Evolutionary conservation across 139 green algal genomes (phyloP), one percentile per base, ranked within the genome.

Genomic region (Pleodorina starrii): DNA sequence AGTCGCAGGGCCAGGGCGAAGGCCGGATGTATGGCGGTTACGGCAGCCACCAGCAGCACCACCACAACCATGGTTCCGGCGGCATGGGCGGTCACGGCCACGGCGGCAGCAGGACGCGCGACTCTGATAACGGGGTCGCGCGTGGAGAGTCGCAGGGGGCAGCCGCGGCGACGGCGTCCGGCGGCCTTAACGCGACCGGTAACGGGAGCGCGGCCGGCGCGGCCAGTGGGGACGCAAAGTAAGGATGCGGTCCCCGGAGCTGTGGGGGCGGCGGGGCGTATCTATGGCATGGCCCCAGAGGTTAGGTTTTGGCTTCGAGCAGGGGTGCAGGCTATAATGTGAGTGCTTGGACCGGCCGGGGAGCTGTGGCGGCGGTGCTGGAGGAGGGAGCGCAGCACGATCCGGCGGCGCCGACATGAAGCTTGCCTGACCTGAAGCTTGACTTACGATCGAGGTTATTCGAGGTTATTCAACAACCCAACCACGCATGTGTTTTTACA

Each of bases 381-480:
- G n/a, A n/a, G n/a, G n/a, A n/a, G n/a, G n/a, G n/a, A n/a, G n/a
- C n/a, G n/a, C n/a, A n/a, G n/a, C n/a, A n/a, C n/a, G n/a, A n/a
- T n/a, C n/a, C n/a, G n/a, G n/a, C n/a, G n/a, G n/a, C n/a, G n/a
- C n/a, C n/a, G n/a, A n/a, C n/a, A n/a, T n/a, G n/a, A n/a, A n/a
- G n/a, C n/a, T n/a, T n/a, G n/a, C n/a, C n/a, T n/a, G n/a, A n/a
- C n/a, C n/a, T n/a, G 54, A 25, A 66, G 27, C 63, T 73, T 76
- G 36, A 76, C 68, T 32, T 76, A 76, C 68, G 68, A 76, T 76
- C 46, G 27, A 32, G 29, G 68, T 10, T 46, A 76, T 76, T 76
- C 63, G 38, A 76, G 68, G 14, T 46, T 76, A 68, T 68, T 68
- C 57, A 76, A 76, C 68, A 44, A 76, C 35, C n/a, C n/a, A 66